Evolutionary conservation across 2,329 filamentous ascomycete species (phyloP).

Genomic region (Reticulascus tulasneorum): DNA sequence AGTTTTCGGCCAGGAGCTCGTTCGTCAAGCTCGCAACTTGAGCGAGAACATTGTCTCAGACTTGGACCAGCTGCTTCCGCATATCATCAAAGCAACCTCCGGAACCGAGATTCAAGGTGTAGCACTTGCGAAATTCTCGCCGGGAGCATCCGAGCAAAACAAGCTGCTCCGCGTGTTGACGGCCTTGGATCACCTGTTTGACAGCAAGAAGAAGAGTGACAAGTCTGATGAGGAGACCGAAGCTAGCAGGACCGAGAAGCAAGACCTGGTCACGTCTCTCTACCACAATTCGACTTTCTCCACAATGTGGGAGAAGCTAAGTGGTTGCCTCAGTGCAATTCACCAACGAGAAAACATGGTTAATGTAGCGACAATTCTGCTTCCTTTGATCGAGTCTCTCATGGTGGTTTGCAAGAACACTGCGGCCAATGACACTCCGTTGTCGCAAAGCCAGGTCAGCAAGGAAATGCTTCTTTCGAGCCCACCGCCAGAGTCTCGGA

Average conservation of each 20-base stretch:
- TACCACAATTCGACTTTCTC: constrained; percentile 91
- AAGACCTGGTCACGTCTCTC: constrained; percentile 79
- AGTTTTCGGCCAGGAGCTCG: constrained; percentile 88
- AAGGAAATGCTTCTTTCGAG: constrained; percentile 68
- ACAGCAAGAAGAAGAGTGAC: constrained; percentile 66
- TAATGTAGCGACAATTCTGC: constrained; percentile 91
- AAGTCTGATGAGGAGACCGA: constrained; percentile 41
- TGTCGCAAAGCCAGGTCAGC: constrained; percentile 34
- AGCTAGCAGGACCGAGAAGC: constrained; percentile 60
- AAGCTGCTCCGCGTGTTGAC: constrained; percentile 90
- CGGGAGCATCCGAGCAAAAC: constrained; percentile 91
- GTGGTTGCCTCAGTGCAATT: constrained; percentile 82
- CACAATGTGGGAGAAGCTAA: constrained; percentile 87
- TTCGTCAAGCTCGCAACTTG: constrained; percentile 78
- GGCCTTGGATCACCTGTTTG: constrained; percentile 92
- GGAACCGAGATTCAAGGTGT: constrained; percentile 95
- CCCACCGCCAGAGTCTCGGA: constrained; percentile 71
- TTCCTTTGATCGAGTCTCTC: constrained; percentile 90
- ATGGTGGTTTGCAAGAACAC: constrained; percentile 99
- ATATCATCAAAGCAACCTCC: constrained; percentile 81
- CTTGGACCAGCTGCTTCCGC: constrained; percentile 76
- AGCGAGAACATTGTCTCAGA: constrained; percentile 83
- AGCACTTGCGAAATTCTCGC: constrained; percentile 91
- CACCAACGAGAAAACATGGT: constrained; percentile 91
- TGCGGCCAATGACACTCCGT: constrained; percentile 64